phyloP scores from a whole-genome alignment of 176 grass and related monocot species.

The Coix lacrymajobi region DNA sequence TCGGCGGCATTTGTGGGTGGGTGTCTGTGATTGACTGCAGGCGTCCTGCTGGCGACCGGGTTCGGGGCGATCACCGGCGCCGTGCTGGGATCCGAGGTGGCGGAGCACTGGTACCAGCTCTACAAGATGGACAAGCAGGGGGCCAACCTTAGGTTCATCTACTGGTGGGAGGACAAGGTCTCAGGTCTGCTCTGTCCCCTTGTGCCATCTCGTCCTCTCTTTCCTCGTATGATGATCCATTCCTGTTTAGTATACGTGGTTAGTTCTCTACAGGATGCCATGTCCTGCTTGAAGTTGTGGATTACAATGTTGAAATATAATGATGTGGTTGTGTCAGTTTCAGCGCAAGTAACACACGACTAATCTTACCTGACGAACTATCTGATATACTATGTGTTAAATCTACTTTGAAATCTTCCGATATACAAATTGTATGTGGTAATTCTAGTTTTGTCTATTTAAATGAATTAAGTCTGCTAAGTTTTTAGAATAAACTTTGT shows the following conservation, averaged over 20 bases:
- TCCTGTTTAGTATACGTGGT: not conserved
- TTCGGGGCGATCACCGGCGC: conserved; percentile 78
- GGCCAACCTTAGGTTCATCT: conserved; percentile 90
- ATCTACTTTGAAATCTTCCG: not conserved
- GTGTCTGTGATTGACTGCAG: conserved; percentile 19
- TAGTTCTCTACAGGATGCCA: not conserved
- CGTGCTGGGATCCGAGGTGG: conserved; percentile 76
- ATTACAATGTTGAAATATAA: not conserved
- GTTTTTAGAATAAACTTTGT: not conserved
- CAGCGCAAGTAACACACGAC: not conserved
- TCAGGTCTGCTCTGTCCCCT: conserved; percentile 45
- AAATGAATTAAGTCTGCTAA: not conserved
- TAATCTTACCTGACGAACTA: not conserved
- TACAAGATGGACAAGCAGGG: conserved; percentile 92
- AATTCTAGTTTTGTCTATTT: not conserved
- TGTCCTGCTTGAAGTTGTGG: not conserved
- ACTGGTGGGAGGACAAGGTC: conserved; percentile 99
- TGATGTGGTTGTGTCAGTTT: not conserved
- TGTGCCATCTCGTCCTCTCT: not conserved
- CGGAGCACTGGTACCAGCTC: conserved; percentile 86
- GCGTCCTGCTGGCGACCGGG: conserved; percentile 69
- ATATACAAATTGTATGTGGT: not conserved
- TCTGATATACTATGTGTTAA: not conserved
- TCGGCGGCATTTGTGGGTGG: not conserved
- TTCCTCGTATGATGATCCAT: not conserved